A percentile compares a stretch with the other conserved stretches of the same genome.
Evolutionary conservation across 208 protist species (phyloP).

Genomic region (Wallacemonas sp.): DNA sequence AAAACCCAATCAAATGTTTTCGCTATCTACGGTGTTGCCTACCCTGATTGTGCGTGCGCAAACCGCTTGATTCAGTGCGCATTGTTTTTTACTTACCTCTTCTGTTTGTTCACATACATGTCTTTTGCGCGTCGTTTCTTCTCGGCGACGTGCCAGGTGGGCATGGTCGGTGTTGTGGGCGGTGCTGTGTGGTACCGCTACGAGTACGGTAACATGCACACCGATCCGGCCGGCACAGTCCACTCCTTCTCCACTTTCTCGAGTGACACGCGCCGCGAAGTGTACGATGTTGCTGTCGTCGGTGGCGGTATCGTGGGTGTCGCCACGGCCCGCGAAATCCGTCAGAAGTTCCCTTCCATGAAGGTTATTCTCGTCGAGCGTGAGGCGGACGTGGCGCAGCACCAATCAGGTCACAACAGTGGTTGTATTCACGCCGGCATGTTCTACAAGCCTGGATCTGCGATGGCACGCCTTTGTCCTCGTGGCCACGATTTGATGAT

Average conservation of each 20-base stretch:
- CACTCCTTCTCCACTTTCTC: conserved; percentile 52
- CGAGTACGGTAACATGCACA: conserved; percentile 39
- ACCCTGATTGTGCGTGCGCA: too few species aligned
- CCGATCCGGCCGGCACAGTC: conserved; percentile 23
- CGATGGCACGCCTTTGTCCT: conserved; percentile 84
- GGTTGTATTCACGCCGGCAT: conserved; percentile 93
- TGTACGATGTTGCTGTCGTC: conserved; percentile 90
- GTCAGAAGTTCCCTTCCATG: conserved; percentile 60
- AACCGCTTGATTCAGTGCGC: too few species aligned
- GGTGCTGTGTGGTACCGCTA: conserved; percentile 51
- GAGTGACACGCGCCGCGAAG: conserved; percentile 29
- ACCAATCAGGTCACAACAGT: conserved; percentile 92
- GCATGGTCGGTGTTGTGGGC: conserved; percentile 35
- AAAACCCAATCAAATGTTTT: too few species aligned
- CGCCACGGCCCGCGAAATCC: conserved; percentile 73
- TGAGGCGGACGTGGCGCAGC: conserved; percentile 82
- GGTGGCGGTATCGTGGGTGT: conserved; percentile 88
- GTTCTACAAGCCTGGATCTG: conserved; percentile 82
- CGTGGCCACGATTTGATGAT: conserved; percentile 82
- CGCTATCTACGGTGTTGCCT: too few species aligned
- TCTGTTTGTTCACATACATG: not conserved
- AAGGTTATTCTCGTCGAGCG: conserved; percentile 84
- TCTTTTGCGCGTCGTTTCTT: conserved; percentile 11
- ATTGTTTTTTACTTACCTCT: not conserved
- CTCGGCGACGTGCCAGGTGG: conserved; percentile 31